Base-by-base conservation (phyloP, 352 stramenopile genomes). In the Globisporangium polare region DNA sequence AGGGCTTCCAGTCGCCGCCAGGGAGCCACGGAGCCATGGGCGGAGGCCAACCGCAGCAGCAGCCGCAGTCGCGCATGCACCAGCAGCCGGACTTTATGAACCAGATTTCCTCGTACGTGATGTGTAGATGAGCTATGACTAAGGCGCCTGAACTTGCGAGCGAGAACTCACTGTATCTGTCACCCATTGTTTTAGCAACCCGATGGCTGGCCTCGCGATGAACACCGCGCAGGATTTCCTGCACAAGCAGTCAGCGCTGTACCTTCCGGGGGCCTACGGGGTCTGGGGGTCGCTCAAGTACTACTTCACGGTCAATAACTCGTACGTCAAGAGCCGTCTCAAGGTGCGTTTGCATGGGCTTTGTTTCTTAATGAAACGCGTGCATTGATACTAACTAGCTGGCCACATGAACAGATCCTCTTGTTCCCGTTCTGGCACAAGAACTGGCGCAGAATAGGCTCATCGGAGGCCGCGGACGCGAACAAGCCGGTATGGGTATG, bases 261-360 rank as follows among this genome's bases (percentile, higher is more conserved):
- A 92, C 46, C 68, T 95, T 15, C 86, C 86, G 0, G 83, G 84
- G 10, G 86, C 86, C 10, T 89, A 93, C 53, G 84, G 82, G 9
- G 62, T 92, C 35, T 90, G 86, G 76, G 84, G 83, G 10, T 92
- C 73, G 49, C 71, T 93, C 56, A 95, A 95, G 72, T 94, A 94
- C 66, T 95, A 95, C 52, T 95, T 96, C 60, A 93, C 80, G 51
- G 87, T 96, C 58, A 92, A 94, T 72, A 96, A 96, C 73, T 89
- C 74, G 64, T 96, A 96, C 65, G 87, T 96, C 31, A 87, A 89
- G 53, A 94, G 80, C 60, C 84, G 85, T 33, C 74, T 95, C 33
- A 95, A 93, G 75, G 86, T 94, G 60, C 31, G 31, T 56, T 26
- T 39, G 33, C 15, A 27, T 50, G 10, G 27, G 47, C 10, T 56